Percentiles rank a stretch among this genome's conserved stretches.
phyloP scores from a whole-genome alignment of 1,284 basidiomycete species.

The Trichosporon ovoides region DNA sequence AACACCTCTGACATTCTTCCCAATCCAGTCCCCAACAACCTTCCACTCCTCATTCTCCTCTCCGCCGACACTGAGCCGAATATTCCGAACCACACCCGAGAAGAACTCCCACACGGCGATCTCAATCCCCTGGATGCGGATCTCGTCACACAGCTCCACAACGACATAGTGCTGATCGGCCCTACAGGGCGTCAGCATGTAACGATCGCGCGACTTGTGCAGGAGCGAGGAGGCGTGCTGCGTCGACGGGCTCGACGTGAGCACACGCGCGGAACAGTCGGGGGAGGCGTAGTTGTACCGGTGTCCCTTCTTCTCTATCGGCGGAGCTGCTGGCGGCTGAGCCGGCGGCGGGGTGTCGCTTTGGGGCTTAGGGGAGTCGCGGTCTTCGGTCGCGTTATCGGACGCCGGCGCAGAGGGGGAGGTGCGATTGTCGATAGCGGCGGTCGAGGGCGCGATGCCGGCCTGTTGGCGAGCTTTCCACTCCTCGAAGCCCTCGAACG shows the following conservation, averaged over 20 bases:
- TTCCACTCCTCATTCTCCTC: conserved; percentile 51
- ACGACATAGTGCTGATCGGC: conserved; percentile 72
- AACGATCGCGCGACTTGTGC: conserved; percentile 83
- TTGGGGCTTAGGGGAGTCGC: too few relatives aligned
- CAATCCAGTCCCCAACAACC: conserved; percentile 64
- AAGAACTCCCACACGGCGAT: conserved; percentile 98
- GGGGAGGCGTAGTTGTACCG: conserved; percentile 91
- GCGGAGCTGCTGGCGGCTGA: not conserved
- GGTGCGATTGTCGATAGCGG: too few relatives aligned
- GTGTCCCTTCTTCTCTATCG: conserved; percentile 33
- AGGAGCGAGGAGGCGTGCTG: conserved; percentile 81
- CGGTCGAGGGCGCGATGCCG: too few relatives aligned
- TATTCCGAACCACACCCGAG: conserved; percentile 90
- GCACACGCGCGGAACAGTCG: conserved; percentile 93
- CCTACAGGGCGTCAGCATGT: conserved; percentile 94
- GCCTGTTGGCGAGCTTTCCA: conserved; percentile 67
- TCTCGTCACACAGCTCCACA: conserved; percentile 95
- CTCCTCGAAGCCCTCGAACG: conserved; percentile 75
- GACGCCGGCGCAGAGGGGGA: too few relatives aligned
- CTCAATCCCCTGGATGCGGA: conserved; percentile 91
- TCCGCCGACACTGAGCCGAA: conserved; percentile 78
- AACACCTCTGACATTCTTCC: conserved; percentile 84
- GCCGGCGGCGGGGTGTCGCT: too few relatives aligned
- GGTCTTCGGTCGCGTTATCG: too few relatives aligned
- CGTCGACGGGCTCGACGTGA: conserved; percentile 71